Percentiles rank a stretch among this genome's conserved stretches.
These are phyloP conservation scores for Chlamydomonas reinhardtii DNA, from an alignment of 163 green algal genomes.

Conservation along the genomic window DNA sequence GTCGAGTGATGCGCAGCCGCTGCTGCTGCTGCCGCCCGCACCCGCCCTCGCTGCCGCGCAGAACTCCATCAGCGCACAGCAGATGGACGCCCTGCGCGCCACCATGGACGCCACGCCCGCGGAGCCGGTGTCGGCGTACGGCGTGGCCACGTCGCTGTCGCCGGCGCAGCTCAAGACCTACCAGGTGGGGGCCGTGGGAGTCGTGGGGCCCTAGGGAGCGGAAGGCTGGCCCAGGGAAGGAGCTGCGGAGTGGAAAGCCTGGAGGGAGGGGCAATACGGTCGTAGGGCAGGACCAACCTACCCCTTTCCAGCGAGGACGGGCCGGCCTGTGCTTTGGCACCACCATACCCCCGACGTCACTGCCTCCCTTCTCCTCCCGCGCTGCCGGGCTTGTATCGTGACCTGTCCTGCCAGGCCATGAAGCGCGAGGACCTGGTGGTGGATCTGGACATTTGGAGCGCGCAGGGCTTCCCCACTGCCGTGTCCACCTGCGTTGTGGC, in stretches of 20 bases:
- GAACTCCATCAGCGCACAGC: conserved; percentile 32
- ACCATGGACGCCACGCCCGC: conserved; percentile 25
- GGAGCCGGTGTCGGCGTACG: conserved; percentile 32
- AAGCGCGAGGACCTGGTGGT: conserved; percentile 67
- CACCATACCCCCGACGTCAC: no score
- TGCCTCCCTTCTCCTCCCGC: no score
- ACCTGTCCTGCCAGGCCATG: not conserved
- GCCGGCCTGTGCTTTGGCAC: no score
- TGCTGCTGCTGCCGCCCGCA: not conserved
- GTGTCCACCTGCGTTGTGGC: conserved; percentile 76
- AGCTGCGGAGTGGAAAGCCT: no score
- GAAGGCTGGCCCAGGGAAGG: no score
- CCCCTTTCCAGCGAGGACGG: no score
- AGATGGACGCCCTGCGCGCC: conserved; percentile 29
- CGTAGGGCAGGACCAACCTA: no score
- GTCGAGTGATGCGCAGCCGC: no score
- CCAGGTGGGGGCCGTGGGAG: not conserved
- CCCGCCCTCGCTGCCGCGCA: not conserved
- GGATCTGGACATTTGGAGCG: conserved; percentile 84
- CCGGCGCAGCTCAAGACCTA: conserved; percentile 18
- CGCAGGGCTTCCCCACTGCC: conserved; percentile 72
- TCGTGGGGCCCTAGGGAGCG: no score
- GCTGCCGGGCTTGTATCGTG: no score
- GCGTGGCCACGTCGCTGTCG: conserved; percentile 22
- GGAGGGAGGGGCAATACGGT: no score